These are phyloP conservation scores for Fistulinella prunicolor DNA, from an alignment of 768 basidiomycete genomes.

Conservation along the genomic window DNA sequence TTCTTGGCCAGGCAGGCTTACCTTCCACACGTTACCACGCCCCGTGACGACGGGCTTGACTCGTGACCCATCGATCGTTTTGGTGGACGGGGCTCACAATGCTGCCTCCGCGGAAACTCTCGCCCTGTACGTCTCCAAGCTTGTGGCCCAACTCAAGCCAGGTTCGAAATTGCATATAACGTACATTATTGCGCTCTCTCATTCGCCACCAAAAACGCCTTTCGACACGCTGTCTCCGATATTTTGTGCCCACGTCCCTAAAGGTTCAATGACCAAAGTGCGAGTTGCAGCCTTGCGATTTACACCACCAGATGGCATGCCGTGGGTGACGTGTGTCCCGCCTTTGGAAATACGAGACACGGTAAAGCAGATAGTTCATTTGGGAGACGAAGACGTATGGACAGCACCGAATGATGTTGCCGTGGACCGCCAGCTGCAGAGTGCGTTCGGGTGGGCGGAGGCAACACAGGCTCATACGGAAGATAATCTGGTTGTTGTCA, in stretches of 20 bases:
- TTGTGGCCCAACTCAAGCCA: constrained; percentile 25
- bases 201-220: constrained; percentile 84
- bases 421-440: constrained; percentile 35
- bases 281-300: constrained; percentile 60
- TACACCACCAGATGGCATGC: constrained; percentile 85
- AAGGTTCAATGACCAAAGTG: constrained; percentile 30
- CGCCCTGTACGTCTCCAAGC: constrained; percentile 51
- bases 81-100: constrained; percentile 96
- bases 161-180: constrained; percentile 44
- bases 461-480: constrained; percentile 5
- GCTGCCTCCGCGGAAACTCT: constrained; percentile 69
- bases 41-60: constrained; percentile 13
- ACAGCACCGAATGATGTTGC: constrained; percentile 32
- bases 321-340: constrained; percentile 77
- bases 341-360: constrained; percentile 47
- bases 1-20: constrained; percentile 82
- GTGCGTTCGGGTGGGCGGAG: constrained; percentile 51
- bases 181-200: constrained; percentile 79
- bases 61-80: constrained; percentile 38
- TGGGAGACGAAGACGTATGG: constrained; percentile 45
- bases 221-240: constrained; percentile 68
- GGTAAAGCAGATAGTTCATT: constrained; percentile 41
- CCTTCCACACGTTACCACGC: constrained; percentile 49
- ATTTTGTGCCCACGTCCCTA: constrained; percentile 40
- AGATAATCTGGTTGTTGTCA: constrained; percentile 61